Base-by-base conservation (phyloP, 495 filamentous ascomycete genomes). In the Penicillium cinerascens region DNA sequence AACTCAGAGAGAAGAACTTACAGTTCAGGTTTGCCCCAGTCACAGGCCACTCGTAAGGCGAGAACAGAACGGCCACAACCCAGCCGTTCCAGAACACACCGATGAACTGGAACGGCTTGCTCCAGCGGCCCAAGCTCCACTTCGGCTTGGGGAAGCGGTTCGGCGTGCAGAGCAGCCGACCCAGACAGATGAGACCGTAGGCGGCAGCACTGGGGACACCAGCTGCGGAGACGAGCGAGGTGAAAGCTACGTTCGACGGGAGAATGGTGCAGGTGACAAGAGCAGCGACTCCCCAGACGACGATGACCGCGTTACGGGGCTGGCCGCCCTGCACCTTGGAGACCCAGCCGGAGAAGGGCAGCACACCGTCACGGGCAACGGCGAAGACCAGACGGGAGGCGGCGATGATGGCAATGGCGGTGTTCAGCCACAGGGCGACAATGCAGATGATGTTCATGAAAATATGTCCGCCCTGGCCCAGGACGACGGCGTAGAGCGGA, bases 351-450 rank as follows among this genome's bases (percentile, higher is more conserved):
- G 78, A 79, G 66, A 80, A 80, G 4, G 78, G 78, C 21, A 82
- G 72, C 23, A 80, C 78, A 33, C 78, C 78, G 55, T 82, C 78
- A 38, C 78, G 73, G 37, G 78, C 78, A 21, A 82, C 76, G 33
- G 78, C 78, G 62, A 79, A 82, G 60, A 80, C 77, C 15, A 82
- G 70, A 37, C 78, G 77, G 27, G 78, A 82, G n/a, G 75, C 75
- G 22, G 78, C 78, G 42, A 78, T 71, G 44, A 79, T 76, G 33
- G 78, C 78, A 40, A 80, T 72, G 2, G 78, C 78, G 10, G 77
- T 80, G 63, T 82, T 82, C 73, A 77, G 67, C 74, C 74, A 77
- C 6, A 77, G 55, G 9, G 77, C 77, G 29, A 77, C 50, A 42
- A 80, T 63, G 64, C 76, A 80, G 42, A 81, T 59, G 13, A 80